Evolutionary conservation across 2,329 filamentous ascomycete genomes (phyloP).

Genomic region (Setomelanomma holmii): DNA sequence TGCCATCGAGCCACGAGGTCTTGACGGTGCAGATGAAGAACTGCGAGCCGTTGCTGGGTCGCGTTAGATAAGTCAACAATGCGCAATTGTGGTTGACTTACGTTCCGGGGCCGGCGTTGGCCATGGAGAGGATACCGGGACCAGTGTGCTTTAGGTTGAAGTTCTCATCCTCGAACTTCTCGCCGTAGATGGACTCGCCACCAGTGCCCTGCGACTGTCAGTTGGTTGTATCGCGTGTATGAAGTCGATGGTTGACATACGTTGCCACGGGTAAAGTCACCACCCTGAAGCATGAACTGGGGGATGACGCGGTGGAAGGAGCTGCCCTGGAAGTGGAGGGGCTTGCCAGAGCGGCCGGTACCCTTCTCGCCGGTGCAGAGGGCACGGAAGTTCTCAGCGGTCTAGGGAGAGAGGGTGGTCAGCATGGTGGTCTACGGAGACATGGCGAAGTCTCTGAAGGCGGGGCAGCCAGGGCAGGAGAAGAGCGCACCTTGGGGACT

Average conservation of each 20-base stretch:
- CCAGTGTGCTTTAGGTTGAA: constrained; percentile 90
- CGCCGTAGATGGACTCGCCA: constrained; percentile 95
- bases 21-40: constrained; percentile 96
- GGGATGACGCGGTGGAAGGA: constrained; percentile 96
- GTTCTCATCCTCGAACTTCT: constrained; percentile 96
- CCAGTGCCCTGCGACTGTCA: constrained; percentile 60
- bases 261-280: constrained; percentile 93
- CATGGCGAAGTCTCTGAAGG: constrained; percentile 20
- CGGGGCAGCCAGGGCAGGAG: constrained; percentile 19
- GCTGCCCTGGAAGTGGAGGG: constrained; percentile 89
- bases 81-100: not conserved
- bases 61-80: not conserved
- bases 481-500: constrained; percentile 67
- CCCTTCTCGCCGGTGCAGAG: constrained; percentile 97
- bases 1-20: constrained; percentile 81
- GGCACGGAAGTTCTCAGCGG: constrained; percentile 91
- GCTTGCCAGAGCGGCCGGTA: constrained; percentile 78
- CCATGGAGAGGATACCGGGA: constrained; percentile 95
- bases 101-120: constrained; percentile 79
- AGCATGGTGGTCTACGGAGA: constrained; percentile 11
- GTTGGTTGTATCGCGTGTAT: constrained; percentile 3
- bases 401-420: constrained; percentile 57
- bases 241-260: constrained; percentile 59
- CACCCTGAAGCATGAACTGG: constrained; percentile 97
- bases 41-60: constrained; percentile 87